Evolutionary conservation across 75 land plant genomes (phyloP).

Genomic region (Cupressus sempervirens): DNA sequence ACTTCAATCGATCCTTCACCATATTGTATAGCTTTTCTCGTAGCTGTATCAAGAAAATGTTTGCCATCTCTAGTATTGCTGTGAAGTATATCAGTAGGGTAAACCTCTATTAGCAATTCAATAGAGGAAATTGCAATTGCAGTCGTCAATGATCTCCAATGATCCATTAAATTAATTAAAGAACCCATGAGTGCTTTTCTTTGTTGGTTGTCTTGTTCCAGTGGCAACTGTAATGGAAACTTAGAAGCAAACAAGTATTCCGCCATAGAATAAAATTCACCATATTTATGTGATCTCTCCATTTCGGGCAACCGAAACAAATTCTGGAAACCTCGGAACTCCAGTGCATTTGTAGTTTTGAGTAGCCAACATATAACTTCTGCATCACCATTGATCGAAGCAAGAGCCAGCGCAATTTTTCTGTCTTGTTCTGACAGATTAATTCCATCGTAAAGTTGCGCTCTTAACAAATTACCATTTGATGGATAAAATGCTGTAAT

Average conservation of each 20-base stretch:
- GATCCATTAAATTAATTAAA: neutral
- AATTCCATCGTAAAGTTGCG: neutral
- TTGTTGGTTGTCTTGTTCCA: neutral
- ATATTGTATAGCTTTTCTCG: too few relatives aligned
- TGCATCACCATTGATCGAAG: neutral
- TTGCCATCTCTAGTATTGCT: neutral
- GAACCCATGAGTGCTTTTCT: neutral
- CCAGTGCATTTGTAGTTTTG: neutral
- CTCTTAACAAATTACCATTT: neutral
- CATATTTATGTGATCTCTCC: too few relatives aligned
- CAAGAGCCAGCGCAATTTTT: neutral
- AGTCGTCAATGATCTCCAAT: too few relatives aligned
- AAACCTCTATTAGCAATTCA: neutral
- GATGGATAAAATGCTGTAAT: neutral
- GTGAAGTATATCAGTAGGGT: neutral
- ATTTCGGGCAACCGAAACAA: too few relatives aligned
- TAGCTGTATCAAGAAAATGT: neutral
- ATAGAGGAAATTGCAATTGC: too few relatives aligned
- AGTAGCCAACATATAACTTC: neutral
- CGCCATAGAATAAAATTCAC: neutral
- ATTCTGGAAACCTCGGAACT: neutral
- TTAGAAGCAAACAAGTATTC: neutral
- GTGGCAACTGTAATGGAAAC: neutral
- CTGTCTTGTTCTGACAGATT: neutral
- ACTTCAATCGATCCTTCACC: neutral